These are phyloP conservation scores for Dactylis glomerata DNA, from an alignment of 176 grass and related monocot species.

Conservation along the genomic window DNA sequence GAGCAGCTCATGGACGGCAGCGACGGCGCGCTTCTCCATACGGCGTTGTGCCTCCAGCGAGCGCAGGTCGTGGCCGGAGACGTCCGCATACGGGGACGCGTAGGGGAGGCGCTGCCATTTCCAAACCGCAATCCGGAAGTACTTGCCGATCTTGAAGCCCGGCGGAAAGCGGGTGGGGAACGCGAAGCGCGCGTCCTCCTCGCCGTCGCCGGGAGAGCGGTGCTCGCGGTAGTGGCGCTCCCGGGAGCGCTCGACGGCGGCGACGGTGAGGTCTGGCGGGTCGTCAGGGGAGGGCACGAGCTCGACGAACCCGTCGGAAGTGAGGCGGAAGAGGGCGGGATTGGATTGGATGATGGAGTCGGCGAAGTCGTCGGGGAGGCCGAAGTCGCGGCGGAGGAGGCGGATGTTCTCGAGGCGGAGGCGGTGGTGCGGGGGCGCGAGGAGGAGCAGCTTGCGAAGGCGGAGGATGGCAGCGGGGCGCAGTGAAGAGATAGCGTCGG, in stretches of 20 bases:
- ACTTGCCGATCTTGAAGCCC: slow-evolving; percentile 97
- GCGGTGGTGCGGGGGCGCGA: slow-evolving; percentile 52
- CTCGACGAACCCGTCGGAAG: slow-evolving; percentile 64
- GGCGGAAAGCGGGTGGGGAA: slow-evolving; percentile 80
- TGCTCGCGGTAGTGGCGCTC: slow-evolving; percentile 74
- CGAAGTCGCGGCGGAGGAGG: slow-evolving; percentile 59
- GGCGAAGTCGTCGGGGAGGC: slow-evolving; percentile 77
- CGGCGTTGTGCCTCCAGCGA: slow-evolving; percentile 76
- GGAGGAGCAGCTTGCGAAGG: slow-evolving; percentile 77
- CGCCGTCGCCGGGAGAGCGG: slow-evolving; percentile 36
- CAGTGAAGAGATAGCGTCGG: no score
- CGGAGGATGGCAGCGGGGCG: slow-evolving; percentile 38
- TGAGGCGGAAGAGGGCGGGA: slow-evolving; percentile 63
- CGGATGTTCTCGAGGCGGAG: slow-evolving; percentile 82
- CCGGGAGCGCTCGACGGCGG: slow-evolving; percentile 58
- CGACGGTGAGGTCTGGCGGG: slow-evolving; percentile 44
- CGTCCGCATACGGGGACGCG: slow-evolving; percentile 77
- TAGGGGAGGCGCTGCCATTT: slow-evolving; percentile 93
- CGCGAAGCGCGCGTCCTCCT: slow-evolving; percentile 80
- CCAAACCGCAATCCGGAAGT: slow-evolving; percentile 78
- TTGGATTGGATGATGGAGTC: slow-evolving; percentile 69
- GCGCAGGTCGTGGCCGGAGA: slow-evolving; percentile 77
- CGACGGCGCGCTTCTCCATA: slow-evolving; percentile 78
- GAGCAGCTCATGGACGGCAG: slow-evolving; percentile 74
- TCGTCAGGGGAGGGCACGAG: slow-evolving; percentile 43